Base-by-base conservation (phyloP, 2,329 filamentous ascomycete genomes). In the Penicillium brevicompactum region DNA sequence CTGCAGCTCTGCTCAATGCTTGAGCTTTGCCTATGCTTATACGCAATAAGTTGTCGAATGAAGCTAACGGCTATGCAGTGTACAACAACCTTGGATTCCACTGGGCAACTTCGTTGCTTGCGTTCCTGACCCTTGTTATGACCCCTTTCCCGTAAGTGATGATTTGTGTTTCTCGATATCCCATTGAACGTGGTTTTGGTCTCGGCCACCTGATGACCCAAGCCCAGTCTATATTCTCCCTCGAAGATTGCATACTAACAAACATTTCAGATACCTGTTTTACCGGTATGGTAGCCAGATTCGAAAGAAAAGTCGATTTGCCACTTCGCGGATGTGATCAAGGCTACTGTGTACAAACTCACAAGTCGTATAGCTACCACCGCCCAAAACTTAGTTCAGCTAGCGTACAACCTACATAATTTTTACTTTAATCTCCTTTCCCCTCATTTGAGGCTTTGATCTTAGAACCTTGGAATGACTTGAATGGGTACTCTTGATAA, bases 21-120 rank as follows among this genome's bases (percentile, higher is more conserved):
- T 40, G 34, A 21, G 24, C 34, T 55, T 32, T 41, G 7, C 13
- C 37, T 24, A 41, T 50, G 24, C 8, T 41, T 40, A 14, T 18
- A 32, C 34, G 41, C 16, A 10, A 14, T 32, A 37, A 54, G 10
- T n/a, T 49, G 32, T 42, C 9, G 21, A 48, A 41, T 47, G 43
- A 63, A 57, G 46, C 64, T 70, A 62, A 69, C 62, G 51, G 51
- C 42, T 45, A 38, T 56, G 52, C 63, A 78, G 76, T 80, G 77
- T 80, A 79, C 57, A 69, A 78, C 43, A 73, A 71, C 24, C 68
- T 80, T 14, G 74, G 74, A 24, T 78, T 73, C 54, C 74, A 79
- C 56, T 80, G 77, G 77, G 77, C 77, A 22, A 77, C 76, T 11
- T 70, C 74, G 5, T 62, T 79, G 10, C 63, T 79, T 10, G 77